A percentile compares a stretch with the other conserved stretches of the same genome.
These are phyloP conservation scores for Selaginella tamariscina DNA, from an alignment of 75 land plant genomes.

Conservation along the genomic window DNA sequence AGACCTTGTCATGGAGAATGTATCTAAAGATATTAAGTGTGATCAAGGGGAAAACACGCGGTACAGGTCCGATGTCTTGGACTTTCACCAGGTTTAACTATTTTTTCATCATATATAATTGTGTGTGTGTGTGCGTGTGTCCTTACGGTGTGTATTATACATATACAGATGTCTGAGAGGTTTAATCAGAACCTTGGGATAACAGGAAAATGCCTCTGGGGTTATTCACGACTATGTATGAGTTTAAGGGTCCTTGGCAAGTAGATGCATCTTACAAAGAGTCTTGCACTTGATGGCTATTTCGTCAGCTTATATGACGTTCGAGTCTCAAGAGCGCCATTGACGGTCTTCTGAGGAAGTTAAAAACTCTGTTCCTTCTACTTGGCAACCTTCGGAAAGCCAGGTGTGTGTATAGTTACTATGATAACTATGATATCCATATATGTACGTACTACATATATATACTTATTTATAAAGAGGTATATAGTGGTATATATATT, in stretches of 20 bases:
- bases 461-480: no score
- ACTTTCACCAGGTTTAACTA: constrained; percentile 54
- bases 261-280: constrained; percentile 63
- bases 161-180: constrained; percentile 68
- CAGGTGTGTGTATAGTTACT: constrained; percentile 32
- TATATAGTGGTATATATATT: not conserved
- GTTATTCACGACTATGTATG: constrained; percentile 60
- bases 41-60: constrained; percentile 75
- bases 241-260: constrained; percentile 71
- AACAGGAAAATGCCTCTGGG: constrained; percentile 78
- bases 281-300: constrained; percentile 74
- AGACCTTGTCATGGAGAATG: constrained; percentile 37
- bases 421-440: not conserved
- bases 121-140: no score
- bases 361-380: constrained; percentile 53
- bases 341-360: constrained; percentile 43
- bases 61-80: constrained; percentile 53
- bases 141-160: no score
- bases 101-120: not conserved
- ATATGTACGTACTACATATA: no score
- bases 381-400: constrained; percentile 80
- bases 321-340: constrained; percentile 41
- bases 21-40: constrained; percentile 44
- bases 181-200: constrained; percentile 54
- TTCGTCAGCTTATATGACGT: constrained; percentile 56